Base-by-base conservation (phyloP, 208 protist genomes). In the Acanthamoeba polyphaga region DNA sequence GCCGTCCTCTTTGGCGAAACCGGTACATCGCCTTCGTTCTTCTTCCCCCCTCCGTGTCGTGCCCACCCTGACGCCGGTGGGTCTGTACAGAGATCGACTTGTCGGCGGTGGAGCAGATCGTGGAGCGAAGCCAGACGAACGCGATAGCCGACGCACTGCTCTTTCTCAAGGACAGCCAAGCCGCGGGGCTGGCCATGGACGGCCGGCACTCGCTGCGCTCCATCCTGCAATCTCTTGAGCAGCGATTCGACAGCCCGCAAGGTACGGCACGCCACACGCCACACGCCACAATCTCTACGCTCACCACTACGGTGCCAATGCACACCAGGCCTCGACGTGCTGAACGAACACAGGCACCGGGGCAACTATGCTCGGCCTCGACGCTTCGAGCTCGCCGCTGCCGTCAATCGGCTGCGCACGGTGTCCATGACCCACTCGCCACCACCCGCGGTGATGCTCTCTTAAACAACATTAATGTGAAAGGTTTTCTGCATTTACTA, bases 91-190 rank as follows among this genome's bases (percentile, higher is more conserved):
- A 96, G 51, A 96, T 99, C 64, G 97, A 99, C 88, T 72, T 99
- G 24, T 93, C 95, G 0, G 80, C 97, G 17, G 96, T 99, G 82
- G 98, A 99, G 95, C 98, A 99, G 96, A 96, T 99, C 70, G 97
- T 98, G 22, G 98, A 99, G 92, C 97, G 98, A 51, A 97, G 98
- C 29, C 98, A 99, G 95, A 94, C 98, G 51, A 98, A 98, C 85
- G 97, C 97, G 22, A 98, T 99, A 78, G 98, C 96, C 32, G 98
- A 98, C 32, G 74, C 51, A 22, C 46, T 95, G 24, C 3, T 94
- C 53, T 66, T 95, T 43, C 29, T 95, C 34, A 66, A 92, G 29
- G 34, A 91, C 60, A 74, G 22, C 10, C 92, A 32, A 13, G 24
- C 51, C 15, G 27, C 78, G 6, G 78, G n/a, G 9, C 51, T 98